Percentiles rank a stretch among this genome's conserved stretches.
phyloP scores from a whole-genome alignment of 1,284 basidiomycete genomes.

The Chondrostereum purpureum region DNA sequence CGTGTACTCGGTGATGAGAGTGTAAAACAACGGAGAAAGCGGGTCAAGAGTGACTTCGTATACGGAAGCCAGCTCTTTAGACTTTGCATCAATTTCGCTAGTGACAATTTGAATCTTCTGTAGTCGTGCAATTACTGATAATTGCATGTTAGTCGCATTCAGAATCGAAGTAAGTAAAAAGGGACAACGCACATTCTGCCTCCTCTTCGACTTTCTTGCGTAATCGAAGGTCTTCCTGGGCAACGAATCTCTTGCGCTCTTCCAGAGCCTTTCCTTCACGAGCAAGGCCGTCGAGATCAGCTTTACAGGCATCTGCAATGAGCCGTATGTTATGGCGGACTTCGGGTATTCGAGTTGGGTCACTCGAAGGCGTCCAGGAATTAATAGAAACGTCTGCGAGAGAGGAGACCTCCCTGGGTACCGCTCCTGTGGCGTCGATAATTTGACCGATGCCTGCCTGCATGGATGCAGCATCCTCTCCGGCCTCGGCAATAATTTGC shows the following conservation, averaged over 20 bases:
- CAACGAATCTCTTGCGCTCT: slow-evolving; percentile 71
- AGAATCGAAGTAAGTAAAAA: slow-evolving; percentile 1
- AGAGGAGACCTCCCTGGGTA: slow-evolving; percentile 80
- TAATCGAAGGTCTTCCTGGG: slow-evolving; percentile 64
- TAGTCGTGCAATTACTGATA: slow-evolving; percentile 66
- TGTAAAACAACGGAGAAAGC: slow-evolving; percentile 67
- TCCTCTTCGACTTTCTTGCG: slow-evolving; percentile 66
- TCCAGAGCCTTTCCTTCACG: slow-evolving; percentile 82
- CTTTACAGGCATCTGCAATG: slow-evolving; percentile 76
- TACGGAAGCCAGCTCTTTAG: slow-evolving; percentile 53
- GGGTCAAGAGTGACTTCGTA: slow-evolving; percentile 67
- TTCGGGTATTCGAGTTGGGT: slow-evolving; percentile 86
- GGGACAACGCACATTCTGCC: slow-evolving; percentile 60
- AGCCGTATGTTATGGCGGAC: slow-evolving; percentile 91
- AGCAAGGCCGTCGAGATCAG: slow-evolving; percentile 81
- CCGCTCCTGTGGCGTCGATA: slow-evolving; percentile 90
- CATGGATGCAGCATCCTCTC: slow-evolving; percentile 41
- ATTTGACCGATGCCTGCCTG: slow-evolving; percentile 71
- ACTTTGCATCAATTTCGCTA: slow-evolving; percentile 58
- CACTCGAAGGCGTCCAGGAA: slow-evolving; percentile 80
- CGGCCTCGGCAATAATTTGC: slow-evolving; percentile 83
- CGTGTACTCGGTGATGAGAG: slow-evolving; percentile 64
- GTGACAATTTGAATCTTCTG: slow-evolving; percentile 71
- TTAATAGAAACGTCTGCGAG: slow-evolving; percentile 73
- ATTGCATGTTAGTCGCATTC: slow-evolving; percentile 14